A percentile compares a stretch with the other conserved stretches of the same genome.
Conservation (phyloP, 2,329 filamentous ascomycete genomes). For the Coleophoma cylindrospora region DNA sequence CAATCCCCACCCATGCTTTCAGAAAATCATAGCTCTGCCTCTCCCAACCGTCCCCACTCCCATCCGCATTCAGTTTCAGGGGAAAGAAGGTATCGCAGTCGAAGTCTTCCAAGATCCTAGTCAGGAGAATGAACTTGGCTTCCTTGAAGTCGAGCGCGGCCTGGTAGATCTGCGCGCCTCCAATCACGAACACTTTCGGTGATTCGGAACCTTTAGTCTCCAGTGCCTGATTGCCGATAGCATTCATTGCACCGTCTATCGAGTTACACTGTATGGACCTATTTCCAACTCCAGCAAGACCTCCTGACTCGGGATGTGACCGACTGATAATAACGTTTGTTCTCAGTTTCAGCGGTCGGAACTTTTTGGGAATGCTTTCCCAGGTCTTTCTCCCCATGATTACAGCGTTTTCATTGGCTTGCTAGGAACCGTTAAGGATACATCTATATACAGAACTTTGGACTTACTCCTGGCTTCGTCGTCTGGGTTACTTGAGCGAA, state of each 20-base stretch:
- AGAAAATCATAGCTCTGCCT: conserved; percentile 46
- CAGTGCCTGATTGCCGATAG: conserved; percentile 4
- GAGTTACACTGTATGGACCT: conserved; percentile 54
- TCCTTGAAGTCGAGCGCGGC: conserved; percentile 57
- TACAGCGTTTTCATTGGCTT: conserved; percentile 56
- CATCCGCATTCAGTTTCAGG: conserved; percentile 39
- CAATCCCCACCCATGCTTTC: conserved; percentile 62
- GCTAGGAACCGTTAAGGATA: not conserved
- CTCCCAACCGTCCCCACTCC: conserved; percentile 42
- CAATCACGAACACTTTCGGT: conserved; percentile 73
- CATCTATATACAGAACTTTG: not conserved
- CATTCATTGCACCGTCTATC: conserved; percentile 50
- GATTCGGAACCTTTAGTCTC: conserved; percentile 7
- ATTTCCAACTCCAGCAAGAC: conserved; percentile 13
- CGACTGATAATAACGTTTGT: conserved; percentile 79
- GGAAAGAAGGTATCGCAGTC: conserved; percentile 75
- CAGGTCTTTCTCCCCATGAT: conserved; percentile 98
- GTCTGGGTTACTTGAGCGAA: conserved; percentile 82
- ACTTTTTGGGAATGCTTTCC: conserved; percentile 76
- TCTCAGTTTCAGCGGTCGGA: conserved; percentile 74
- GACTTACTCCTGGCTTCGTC: conserved; percentile 36
- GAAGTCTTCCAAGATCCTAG: conserved; percentile 62
- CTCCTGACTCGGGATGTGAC: conserved; percentile 19
- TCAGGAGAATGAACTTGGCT: conserved; percentile 62
- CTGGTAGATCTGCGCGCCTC: conserved; percentile 80